phyloP scores from a whole-genome alignment of 2,329 filamentous ascomycete species.

The Ceratocystis harringtonii region DNA sequence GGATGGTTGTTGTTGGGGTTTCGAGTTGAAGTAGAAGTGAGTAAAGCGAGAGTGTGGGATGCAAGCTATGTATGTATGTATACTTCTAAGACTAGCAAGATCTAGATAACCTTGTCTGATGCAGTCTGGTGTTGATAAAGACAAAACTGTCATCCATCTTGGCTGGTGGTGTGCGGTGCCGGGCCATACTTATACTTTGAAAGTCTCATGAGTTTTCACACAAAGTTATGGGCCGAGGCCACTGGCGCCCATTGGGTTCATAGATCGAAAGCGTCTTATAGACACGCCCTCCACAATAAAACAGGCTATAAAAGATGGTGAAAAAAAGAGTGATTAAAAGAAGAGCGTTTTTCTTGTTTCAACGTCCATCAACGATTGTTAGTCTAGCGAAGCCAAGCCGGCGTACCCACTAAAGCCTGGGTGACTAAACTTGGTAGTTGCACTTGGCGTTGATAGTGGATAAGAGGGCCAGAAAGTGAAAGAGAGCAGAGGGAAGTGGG shows the following conservation, averaged over 20 bases:
- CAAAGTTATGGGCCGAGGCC: neutral
- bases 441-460: conserved; percentile 10
- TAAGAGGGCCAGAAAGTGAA: neutral
- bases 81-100: neutral
- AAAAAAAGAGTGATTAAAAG: neutral
- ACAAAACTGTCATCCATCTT: neutral
- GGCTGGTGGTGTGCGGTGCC: neutral
- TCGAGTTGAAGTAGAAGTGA: neutral
- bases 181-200: neutral
- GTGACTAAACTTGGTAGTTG: neutral
- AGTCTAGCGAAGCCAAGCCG: neutral
- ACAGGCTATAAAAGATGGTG: neutral
- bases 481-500: neutral
- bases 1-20: neutral
- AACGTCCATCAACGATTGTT: neutral
- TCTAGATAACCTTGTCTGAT: neutral
- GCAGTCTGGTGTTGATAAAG: too few relatives aligned
- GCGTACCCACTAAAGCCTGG: conserved; percentile 1
- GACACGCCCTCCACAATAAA: neutral
- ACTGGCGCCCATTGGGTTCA: neutral
- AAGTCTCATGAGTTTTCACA: neutral
- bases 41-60: neutral
- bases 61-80: neutral
- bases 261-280: neutral
- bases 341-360: neutral